Percentiles rank a stretch among this genome's conserved stretches.
These are phyloP conservation scores for Taiozyma sp. DNA, from an alignment of 1,139 yeast genomes.

Conservation along the genomic window DNA sequence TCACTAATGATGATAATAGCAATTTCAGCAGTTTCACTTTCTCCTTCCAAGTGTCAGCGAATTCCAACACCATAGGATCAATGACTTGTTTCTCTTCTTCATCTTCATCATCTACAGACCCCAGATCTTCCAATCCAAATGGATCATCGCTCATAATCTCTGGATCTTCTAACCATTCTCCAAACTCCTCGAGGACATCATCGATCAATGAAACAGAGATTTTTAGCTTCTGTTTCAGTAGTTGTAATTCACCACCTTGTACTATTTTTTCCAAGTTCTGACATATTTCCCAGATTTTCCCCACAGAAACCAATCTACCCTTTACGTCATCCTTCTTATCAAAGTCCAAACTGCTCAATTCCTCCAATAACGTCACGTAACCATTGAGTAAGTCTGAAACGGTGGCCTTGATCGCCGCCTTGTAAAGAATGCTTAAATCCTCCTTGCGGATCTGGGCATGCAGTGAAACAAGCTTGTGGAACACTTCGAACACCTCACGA, in stretches of 20 bases:
- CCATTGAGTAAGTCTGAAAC: slow-evolving; percentile 10
- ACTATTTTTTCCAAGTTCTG: slow-evolving; percentile 39
- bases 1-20: slow-evolving; percentile 48
- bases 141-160: slow-evolving; percentile 42
- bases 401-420: slow-evolving; percentile 8
- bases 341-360: slow-evolving; percentile 24
- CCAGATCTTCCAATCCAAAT: slow-evolving; percentile 32
- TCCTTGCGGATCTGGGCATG: slow-evolving; percentile 11
- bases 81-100: slow-evolving; percentile 24
- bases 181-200: slow-evolving; percentile 63
- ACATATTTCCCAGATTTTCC: slow-evolving; percentile 61
- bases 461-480: slow-evolving; percentile 14
- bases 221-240: slow-evolving; percentile 42
- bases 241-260: slow-evolving; percentile 45
- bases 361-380: slow-evolving; percentile 26
- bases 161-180: slow-evolving; percentile 65
- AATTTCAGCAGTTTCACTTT: slow-evolving; percentile 54
- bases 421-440: slow-evolving; percentile 14
- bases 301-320: slow-evolving; percentile 52
- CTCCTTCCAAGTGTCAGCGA: slow-evolving; percentile 43
- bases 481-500: slow-evolving; percentile 29
- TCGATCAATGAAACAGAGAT: slow-evolving; percentile 44
- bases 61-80: slow-evolving; percentile 33
- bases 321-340: slow-evolving; percentile 25
- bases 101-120: slow-evolving; percentile 29